Conservation (phyloP, 495 filamentous ascomycete genomes). For the Astrocystis sublimbata region DNA sequence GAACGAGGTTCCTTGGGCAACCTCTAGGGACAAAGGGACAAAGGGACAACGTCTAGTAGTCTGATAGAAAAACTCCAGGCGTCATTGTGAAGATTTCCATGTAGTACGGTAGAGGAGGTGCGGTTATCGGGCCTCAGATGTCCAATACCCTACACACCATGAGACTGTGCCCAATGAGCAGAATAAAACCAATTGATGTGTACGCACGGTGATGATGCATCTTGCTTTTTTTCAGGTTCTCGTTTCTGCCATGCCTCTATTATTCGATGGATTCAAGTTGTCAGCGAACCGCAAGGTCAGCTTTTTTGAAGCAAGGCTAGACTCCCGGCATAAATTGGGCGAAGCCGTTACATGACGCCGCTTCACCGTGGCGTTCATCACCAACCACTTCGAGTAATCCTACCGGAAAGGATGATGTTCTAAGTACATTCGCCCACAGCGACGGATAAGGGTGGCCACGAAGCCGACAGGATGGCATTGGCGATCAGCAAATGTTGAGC, state of each 20-base stretch:
- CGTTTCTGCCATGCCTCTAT: not conserved
- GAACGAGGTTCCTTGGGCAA: slow-evolving; percentile 11
- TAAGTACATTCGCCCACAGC: not conserved
- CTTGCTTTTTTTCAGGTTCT: slow-evolving; percentile 2
- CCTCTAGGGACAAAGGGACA: not conserved
- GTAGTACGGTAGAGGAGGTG: slow-evolving; percentile 1
- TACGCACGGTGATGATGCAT: not conserved
- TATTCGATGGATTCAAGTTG: not conserved
- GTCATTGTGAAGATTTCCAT: not conserved
- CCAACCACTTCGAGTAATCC: not conserved
- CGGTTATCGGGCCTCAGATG: not conserved
- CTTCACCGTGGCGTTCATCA: slow-evolving; percentile 7
- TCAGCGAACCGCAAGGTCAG: not conserved
- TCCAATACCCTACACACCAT: not conserved
- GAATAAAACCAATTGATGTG: not conserved
- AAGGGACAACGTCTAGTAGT: not conserved
- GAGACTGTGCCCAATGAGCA: not conserved
- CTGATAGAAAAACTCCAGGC: not conserved
- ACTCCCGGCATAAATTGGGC: not conserved
- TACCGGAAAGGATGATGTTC: too few relatives aligned
- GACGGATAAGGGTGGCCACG: not conserved
- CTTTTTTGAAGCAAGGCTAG: slow-evolving; percentile 7
- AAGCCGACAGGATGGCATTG: not conserved
- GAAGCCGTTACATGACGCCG: not conserved
- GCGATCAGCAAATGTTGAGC: not conserved